Percentiles rank a stretch among this genome's conserved stretches.
Conservation (phyloP, 1,139 yeast genomes). For the Nakaseomyces uthaithaninus region DNA sequence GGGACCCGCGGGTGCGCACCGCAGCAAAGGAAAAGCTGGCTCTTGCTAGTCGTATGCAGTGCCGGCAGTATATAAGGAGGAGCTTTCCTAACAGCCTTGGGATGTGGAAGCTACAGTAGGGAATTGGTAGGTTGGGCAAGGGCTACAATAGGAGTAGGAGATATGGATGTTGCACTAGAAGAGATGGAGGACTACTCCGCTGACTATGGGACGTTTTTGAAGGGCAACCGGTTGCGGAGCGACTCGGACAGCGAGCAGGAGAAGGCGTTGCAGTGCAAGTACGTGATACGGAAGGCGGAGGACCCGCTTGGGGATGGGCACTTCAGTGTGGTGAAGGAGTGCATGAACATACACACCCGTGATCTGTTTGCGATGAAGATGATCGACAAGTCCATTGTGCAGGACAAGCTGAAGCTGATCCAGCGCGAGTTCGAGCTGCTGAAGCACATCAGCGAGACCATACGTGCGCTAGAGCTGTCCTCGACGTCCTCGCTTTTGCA, state of each 20-base stretch:
- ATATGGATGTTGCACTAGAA: constrained; percentile 4
- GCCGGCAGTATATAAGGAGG: too few species aligned
- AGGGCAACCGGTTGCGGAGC: constrained; percentile 3
- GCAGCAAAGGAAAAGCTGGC: too few species aligned
- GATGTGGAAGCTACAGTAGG: too few species aligned
- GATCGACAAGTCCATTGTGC: constrained; percentile 24
- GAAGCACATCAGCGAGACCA: constrained; percentile 20
- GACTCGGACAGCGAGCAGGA: constrained; percentile 9
- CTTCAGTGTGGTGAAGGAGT: constrained; percentile 32
- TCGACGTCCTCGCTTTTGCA: constrained; percentile 8
- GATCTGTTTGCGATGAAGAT: constrained; percentile 31
- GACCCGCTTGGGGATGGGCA: constrained; percentile 30
- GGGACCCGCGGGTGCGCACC: too few species aligned
- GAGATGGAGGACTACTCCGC: constrained; percentile 6
- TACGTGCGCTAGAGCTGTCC: constrained; percentile 20
- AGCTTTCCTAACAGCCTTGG: too few species aligned
- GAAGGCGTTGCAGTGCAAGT: constrained; percentile 22
- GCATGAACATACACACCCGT: constrained; percentile 27
- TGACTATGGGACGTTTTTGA: constrained; percentile 7
- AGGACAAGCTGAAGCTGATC: constrained; percentile 27
- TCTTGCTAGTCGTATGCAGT: too few species aligned
- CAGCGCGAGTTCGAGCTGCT: constrained; percentile 29
- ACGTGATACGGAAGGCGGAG: constrained; percentile 20
- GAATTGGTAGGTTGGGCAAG: too few species aligned
- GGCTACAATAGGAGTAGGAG: too few species aligned